phyloP scores from a whole-genome alignment of 768 basidiomycete species.

The Lactifluus volemus region DNA sequence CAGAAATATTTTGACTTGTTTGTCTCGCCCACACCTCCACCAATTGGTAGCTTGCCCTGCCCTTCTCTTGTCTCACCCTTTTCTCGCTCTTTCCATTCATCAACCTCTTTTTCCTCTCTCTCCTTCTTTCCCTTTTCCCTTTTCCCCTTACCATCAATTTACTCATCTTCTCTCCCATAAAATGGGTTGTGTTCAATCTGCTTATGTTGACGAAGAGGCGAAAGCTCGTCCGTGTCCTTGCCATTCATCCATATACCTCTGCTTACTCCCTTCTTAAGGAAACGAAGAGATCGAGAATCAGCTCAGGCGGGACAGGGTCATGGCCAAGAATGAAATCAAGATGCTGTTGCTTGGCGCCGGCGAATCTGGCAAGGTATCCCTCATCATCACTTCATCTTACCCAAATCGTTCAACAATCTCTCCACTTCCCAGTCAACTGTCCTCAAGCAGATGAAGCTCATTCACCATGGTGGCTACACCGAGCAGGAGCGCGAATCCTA shows the following conservation, averaged over 20 bases:
- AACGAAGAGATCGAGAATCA: conserved; percentile 94
- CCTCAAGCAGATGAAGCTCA: conserved; percentile 96
- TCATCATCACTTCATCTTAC: conserved; percentile 14
- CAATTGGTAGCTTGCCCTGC: too few species aligned
- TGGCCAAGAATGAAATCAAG: conserved; percentile 92
- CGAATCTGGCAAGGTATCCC: conserved; percentile 82
- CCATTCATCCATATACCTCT: background rate
- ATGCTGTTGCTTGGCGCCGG: conserved; percentile 94
- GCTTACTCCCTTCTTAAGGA: conserved; percentile 36
- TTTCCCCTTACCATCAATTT: background rate
- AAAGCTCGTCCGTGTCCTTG: conserved; percentile 58
- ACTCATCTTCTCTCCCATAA: conserved; percentile 4
- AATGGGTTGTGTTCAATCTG: conserved; percentile 73
- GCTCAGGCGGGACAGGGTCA: conserved; percentile 78
- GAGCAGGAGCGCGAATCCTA: conserved; percentile 85
- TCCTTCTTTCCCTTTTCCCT: conserved; percentile 21
- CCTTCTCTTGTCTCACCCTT: too few species aligned
- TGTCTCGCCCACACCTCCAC: too few species aligned
- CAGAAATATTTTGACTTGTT: too few species aligned
- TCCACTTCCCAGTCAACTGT: conserved; percentile 61
- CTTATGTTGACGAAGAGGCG: conserved; percentile 67
- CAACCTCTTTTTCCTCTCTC: background rate
- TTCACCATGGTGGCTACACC: conserved; percentile 86
- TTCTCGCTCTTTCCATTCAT: background rate
- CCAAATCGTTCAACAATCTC: background rate